Percentiles rank a stretch among this genome's conserved stretches.
Evolutionary conservation across 495 filamentous ascomycete species (phyloP).

Genomic region (Penicillium longicatenatum): DNA sequence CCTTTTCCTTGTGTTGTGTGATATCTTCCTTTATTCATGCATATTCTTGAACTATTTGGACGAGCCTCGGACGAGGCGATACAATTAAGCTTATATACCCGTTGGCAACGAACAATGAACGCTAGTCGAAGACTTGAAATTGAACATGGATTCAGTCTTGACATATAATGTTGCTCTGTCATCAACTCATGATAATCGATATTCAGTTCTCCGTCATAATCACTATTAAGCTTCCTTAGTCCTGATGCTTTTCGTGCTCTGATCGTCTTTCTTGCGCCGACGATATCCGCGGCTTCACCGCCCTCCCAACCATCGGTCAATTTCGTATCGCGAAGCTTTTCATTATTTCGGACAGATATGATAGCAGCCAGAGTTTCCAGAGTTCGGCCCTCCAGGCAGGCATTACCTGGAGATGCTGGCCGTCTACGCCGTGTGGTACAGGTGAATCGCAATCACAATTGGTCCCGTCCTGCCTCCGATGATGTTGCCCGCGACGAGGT

Average conservation of each 20-base stretch:
- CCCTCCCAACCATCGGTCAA: neutral
- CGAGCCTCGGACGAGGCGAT: neutral
- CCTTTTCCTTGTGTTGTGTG: neutral
- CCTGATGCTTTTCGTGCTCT: too few species aligned
- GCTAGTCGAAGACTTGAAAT: too few species aligned
- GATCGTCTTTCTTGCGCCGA: neutral
- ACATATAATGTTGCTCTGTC: too few species aligned
- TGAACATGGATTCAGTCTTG: too few species aligned
- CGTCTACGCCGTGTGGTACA: neutral
- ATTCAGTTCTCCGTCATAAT: too few species aligned
- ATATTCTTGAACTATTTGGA: conserved; percentile 1
- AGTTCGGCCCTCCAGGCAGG: conserved; percentile 5
- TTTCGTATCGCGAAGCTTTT: neutral
- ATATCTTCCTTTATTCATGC: neutral
- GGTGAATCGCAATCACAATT: neutral
- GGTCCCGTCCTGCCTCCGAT: neutral
- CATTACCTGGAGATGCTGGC: neutral
- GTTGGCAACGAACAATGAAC: too few species aligned
- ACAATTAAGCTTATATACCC: neutral
- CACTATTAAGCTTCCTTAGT: too few species aligned
- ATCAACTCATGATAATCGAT: too few species aligned
- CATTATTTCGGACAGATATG: neutral
- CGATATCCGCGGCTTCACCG: neutral
- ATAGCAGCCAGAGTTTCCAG: conserved; percentile 14
- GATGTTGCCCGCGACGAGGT: conserved; percentile 69